A percentile compares a stretch with the other conserved stretches of the same genome.
phyloP scores from a whole-genome alignment of 495 filamentous ascomycete genomes.

The Trichoderma virens region DNA sequence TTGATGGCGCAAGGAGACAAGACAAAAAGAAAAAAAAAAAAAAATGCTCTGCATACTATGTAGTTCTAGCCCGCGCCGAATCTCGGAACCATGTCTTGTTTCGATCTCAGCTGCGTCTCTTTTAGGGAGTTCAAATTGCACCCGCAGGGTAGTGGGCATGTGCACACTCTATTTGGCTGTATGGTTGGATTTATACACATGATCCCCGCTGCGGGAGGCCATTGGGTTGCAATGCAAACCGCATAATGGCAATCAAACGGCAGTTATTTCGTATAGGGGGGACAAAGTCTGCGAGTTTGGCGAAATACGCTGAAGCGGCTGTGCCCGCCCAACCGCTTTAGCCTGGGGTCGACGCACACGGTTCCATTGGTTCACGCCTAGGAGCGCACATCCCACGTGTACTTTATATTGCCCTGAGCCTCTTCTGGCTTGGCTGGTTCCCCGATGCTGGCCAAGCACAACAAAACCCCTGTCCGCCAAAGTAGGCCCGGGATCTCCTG shows the following conservation, averaged over 20 bases:
- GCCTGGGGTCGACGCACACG: not conserved
- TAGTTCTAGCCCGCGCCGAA: not conserved
- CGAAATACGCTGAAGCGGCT: not conserved
- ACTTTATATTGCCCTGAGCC: not conserved
- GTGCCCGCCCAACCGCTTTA: constrained; percentile 1
- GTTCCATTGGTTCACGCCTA: not conserved
- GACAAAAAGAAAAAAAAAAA: not conserved
- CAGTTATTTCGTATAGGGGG: not conserved
- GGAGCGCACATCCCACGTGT: not conserved
- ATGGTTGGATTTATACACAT: too few species aligned
- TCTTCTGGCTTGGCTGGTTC: not conserved
- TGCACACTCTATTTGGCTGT: not conserved
- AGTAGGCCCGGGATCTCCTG: not conserved
- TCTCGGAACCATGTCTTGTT: not conserved
- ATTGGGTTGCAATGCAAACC: too few species aligned
- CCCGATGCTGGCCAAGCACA: not conserved
- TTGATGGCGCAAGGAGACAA: not conserved
- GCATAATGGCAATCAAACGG: not conserved
- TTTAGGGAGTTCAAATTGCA: not conserved
- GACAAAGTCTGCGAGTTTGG: not conserved
- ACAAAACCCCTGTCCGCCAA: not conserved
- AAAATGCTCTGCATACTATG: not conserved
- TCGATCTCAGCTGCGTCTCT: not conserved
- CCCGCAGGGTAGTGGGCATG: not conserved
- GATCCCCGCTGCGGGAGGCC: too few species aligned